Conservation (phyloP, 768 basidiomycete genomes). For the Brasilioporus rufonigricans region DNA sequence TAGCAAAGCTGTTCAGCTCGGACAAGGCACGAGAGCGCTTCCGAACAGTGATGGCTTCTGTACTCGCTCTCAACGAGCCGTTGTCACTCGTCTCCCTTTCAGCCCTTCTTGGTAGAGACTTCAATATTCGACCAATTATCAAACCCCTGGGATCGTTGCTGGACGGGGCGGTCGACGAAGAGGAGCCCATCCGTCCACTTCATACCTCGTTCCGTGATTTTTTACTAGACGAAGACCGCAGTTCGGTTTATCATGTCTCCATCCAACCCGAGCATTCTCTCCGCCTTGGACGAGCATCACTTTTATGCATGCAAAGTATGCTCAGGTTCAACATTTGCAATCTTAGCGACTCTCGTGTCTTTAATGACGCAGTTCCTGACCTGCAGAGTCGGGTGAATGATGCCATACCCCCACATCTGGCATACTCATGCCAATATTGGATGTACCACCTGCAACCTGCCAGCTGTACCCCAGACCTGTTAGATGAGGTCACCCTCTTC, state of each 20-base stretch:
- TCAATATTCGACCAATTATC: neutral
- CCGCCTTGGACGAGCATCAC: neutral
- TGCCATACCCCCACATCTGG: neutral
- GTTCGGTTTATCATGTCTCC: neutral
- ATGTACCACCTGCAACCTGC: neutral
- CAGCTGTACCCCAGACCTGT: neutral
- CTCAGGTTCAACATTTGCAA: too few relatives aligned
- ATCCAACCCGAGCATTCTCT: too few relatives aligned
- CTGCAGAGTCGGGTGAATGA: neutral
- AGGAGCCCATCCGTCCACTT: too few relatives aligned
- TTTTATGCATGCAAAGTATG: neutral
- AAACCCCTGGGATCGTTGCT: neutral
- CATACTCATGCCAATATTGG: too few relatives aligned
- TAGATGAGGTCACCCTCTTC: too few relatives aligned
- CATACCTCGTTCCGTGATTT: too few relatives aligned
- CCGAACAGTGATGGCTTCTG: neutral
- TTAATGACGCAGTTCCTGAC: neutral
- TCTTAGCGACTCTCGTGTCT: neutral
- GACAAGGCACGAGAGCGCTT: neutral
- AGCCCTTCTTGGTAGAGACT: neutral
- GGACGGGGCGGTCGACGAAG: too few relatives aligned
- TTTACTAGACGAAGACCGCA: neutral
- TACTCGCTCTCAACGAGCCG: neutral
- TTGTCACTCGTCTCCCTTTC: neutral
- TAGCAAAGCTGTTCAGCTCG: neutral